Evolutionary conservation across 1,139 yeast genomes (phyloP), one percentile per base, ranked within the genome.

Genomic region (Lodderomyces oxycetoniae): DNA sequence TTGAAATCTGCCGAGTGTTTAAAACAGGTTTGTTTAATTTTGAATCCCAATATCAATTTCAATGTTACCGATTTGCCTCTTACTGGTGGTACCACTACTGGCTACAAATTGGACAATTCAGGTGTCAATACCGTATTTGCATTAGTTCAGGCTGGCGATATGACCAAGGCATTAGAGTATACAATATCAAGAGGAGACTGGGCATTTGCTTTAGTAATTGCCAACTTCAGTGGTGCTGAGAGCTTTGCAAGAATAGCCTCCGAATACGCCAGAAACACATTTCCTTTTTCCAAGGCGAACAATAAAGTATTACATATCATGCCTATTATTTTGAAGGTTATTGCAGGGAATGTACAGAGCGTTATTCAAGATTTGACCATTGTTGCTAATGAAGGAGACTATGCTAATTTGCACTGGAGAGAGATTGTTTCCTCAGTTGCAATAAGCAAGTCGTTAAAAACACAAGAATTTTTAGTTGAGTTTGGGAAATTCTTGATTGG

Each of bases 121-220:
- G 71, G 71, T 0, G 46, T 60, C 3, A 61, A 56, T 32, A 48
- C 55, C 12, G 59, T 64, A 1, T 66, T 66, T 43, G 46, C 51
- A 19, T 50, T 63, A 36, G 41, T 84, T 33, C 82, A 77, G 49
- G 52, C 61, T 2, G 96, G 96, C 1, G 69, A 79, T 37, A 71
- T 77, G 16, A 77, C 74, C 14, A 72, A 68, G 3, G 96, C 96
- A 0, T 59, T 88, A 35, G 67, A 73, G 19, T 63, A 67, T 38
- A 77, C 93, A 1, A 55, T 87, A 21, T 67, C 73, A 2, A 72
- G 74, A 38, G 74, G 78, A 10, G 85, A 86, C 43, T 88, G 88
- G 84, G 77, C 94, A 0, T 67, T 88, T 53, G 84, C 95, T 0
- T 55, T 89, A 37, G 57, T 87, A 26, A 63, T 89, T 37, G 80